Base-by-base conservation (phyloP, 345 rosid genomes). In the Aquilaria yunnanensis region DNA sequence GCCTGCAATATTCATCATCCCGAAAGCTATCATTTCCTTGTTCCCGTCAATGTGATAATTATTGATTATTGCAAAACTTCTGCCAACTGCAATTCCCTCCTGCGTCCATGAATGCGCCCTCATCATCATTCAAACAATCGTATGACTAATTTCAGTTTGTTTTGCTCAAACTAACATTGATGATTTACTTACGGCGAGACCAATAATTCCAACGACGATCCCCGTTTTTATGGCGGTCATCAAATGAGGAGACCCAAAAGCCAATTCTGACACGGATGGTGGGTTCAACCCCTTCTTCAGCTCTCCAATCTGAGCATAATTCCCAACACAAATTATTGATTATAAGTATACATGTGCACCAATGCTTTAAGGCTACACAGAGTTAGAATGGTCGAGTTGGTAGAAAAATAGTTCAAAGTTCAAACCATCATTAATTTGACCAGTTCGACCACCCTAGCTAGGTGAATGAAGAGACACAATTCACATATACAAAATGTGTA, bases 11-110 rank as follows among this genome's bases (percentile, higher is more conserved):
- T 94, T 94, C 99, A 94, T 94, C 75, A 81, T 63, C 32, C 99
- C 99, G 53, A 94, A 71, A 4, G 97, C 99, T 29, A 94, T 81
- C 99, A 94, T 94, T 70, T 94, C 99, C 69, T 91, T 94, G 87
- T 94, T 91, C 2, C 97, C 96, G 64, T 94, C 97, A 45, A 87
- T 84, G 70, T 94, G 86, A 72, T 91, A 94, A 75, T 87, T 83
- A 72, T 88, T 94, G 76, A 81, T 81, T 86, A 87, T 83, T 13
- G 99, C 92, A 72, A 94, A 94, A 55, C 93, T 88, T 77, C 97
- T 88, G 16, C 96, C 99, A 0, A 94, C 97, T 0, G 97, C 99
- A 14, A 88, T 79, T 54, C 97, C 99, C 85, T 94, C 99, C 99
- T 94, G 80, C 56, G 60, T 47, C 53, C 49, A 37, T 23, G 43